Evolutionary conservation across 2,329 filamentous ascomycete genomes (phyloP).

Genomic region (Fusarium sp.): DNA sequence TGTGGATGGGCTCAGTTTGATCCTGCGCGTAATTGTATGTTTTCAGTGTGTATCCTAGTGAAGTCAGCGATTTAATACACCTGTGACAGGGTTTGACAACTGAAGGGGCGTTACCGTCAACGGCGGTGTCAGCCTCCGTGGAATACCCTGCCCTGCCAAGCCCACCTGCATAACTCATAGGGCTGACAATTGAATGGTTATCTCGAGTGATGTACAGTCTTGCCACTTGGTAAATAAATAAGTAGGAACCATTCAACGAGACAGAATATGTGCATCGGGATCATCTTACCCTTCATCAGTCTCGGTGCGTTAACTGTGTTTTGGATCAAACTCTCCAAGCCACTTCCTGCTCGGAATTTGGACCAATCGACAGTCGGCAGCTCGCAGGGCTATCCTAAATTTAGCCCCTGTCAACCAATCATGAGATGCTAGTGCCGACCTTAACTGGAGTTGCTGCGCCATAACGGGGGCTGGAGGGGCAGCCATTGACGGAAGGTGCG

Average conservation of each 20-base stretch:
- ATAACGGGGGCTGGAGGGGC: conserved; percentile 20
- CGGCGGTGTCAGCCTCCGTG: background rate
- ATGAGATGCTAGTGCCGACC: background rate
- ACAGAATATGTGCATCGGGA: background rate
- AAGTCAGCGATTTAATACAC: background rate
- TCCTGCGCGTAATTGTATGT: background rate
- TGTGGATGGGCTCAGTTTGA: background rate
- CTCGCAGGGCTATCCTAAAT: conserved; percentile 15
- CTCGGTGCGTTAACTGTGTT: too few relatives aligned
- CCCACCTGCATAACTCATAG: too few relatives aligned
- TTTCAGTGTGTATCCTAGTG: background rate
- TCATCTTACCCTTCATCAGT: background rate
- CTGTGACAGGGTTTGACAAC: background rate
- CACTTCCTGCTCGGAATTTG: background rate
- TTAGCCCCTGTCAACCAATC: conserved; percentile 26
- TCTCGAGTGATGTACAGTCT: background rate
- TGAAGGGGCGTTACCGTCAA: background rate
- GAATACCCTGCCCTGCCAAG: too few relatives aligned
- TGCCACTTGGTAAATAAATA: background rate
- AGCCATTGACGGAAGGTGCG: background rate
- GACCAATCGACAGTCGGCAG: background rate
- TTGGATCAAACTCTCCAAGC: background rate
- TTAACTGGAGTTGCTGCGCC: conserved; percentile 19
- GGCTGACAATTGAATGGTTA: background rate
- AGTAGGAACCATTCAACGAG: background rate